Base-by-base conservation (phyloP, 2,329 filamentous ascomycete species). In the Harringtonia lauricola region DNA sequence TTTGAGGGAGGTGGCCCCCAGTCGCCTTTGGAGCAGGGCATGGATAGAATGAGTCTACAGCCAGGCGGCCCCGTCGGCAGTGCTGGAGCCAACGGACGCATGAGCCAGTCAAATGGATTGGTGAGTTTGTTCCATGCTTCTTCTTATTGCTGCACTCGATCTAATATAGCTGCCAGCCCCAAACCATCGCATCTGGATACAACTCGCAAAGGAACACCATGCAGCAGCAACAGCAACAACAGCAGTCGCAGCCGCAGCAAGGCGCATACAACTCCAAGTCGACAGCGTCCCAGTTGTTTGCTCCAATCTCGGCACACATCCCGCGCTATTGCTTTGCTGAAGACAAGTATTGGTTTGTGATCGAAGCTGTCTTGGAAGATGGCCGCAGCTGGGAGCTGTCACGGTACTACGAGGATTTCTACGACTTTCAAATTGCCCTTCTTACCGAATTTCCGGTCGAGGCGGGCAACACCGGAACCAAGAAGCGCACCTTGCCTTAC, bases 271-370 rank as follows among this genome's bases (percentile, higher is more conserved):
- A 53, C 50, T 38, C 56, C 36, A 67, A 67, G 56, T 63, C 71
- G 8, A 59, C 59, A 5, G 66, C 71, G 12, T 69, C 73, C 4
- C 71, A 79, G 47, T 65, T 87, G 8, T 78, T 81, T 51, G 83
- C 88, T 2, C 90, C 92, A 0, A 67, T 94, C 39, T 78, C 79
- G 45, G 92, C 90, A 13, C 83, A 79, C 42, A 94, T 96, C 54
- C 89, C 90, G 15, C 76, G 87, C 49, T 96, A 95, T 65, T 94
- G 87, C 61, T 96, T 94, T 57, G 87, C 88, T 47, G 90, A 96
- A 58, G 89, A 95, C 54, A 95, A 95, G 61, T 96, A 96, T 64
- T 96, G 92, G 87, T 98, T 96, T 57, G 86, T 95, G 43, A 90
- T 98, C 47, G 89, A 95, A 61, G 87, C 86, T 21, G 75, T 82